phyloP scores from a whole-genome alignment of 2,329 filamentous ascomycete species.

The Pseudogymnoascus sp. region DNA sequence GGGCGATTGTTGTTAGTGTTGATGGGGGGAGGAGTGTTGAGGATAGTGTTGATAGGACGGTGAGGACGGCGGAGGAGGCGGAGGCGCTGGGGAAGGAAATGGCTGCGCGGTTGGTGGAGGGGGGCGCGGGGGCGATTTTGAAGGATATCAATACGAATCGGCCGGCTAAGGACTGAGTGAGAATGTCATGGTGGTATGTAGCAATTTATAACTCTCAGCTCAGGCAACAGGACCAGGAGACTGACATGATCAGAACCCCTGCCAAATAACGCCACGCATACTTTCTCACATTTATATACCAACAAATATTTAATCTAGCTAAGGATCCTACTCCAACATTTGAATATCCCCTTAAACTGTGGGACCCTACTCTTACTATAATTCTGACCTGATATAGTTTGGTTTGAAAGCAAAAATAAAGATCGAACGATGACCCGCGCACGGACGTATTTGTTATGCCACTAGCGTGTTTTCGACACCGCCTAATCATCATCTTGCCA shows the following conservation, averaged over 20 bases:
- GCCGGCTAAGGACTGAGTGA: conserved; percentile 12
- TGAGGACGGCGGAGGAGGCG: conserved; percentile 8
- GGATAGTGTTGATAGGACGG: conserved; percentile 1
- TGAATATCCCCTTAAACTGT: not conserved
- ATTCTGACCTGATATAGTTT: not conserved
- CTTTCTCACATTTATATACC: too few relatives aligned
- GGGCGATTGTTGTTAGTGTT: conserved; percentile 72
- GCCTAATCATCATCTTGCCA: conserved; percentile 8
- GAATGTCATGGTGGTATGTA: not conserved
- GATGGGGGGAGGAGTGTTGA: conserved; percentile 46
- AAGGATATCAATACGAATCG: conserved; percentile 57
- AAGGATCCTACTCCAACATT: too few relatives aligned
- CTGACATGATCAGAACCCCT: too few relatives aligned
- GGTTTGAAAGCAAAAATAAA: not conserved
- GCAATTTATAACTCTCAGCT: too few relatives aligned
- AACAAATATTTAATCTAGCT: too few relatives aligned
- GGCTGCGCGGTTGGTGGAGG: conserved; percentile 41
- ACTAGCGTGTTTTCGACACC: conserved; percentile 10
- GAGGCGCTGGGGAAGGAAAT: conserved; percentile 41
- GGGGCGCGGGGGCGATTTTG: conserved; percentile 72
- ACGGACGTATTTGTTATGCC: not conserved
- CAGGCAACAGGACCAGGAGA: too few relatives aligned
- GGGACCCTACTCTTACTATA: not conserved
- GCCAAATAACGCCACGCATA: too few relatives aligned
- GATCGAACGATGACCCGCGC: not conserved